These are phyloP conservation scores for Fusarium austroafricanum DNA, from an alignment of 2,329 filamentous ascomycete genomes.

Conservation along the genomic window DNA sequence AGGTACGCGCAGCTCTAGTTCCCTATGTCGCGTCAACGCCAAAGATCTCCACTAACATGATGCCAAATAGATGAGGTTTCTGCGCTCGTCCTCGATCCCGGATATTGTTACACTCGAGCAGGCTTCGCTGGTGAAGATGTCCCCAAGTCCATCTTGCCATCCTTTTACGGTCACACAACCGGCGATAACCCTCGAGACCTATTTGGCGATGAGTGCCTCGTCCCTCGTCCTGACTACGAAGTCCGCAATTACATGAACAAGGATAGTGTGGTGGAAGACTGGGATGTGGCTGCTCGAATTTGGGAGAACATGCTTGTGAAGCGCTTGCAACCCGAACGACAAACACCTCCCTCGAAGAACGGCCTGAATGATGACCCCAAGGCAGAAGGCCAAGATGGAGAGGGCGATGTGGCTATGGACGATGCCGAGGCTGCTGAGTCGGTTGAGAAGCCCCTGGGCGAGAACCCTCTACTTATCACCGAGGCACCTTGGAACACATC, in stretches of 20 bases:
- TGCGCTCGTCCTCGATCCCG: slow-evolving; percentile 94
- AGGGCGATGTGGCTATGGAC: slow-evolving; percentile 72
- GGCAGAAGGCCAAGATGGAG: slow-evolving; percentile 68
- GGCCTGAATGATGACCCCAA: slow-evolving; percentile 78
- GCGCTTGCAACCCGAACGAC: slow-evolving; percentile 81
- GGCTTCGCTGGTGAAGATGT: slow-evolving; percentile 98
- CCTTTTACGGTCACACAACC: slow-evolving; percentile 79
- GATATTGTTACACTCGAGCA: slow-evolving; percentile 89
- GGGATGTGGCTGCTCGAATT: slow-evolving; percentile 88
- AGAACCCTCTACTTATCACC: slow-evolving; percentile 92
- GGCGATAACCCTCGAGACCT: slow-evolving; percentile 64
- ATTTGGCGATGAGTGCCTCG: slow-evolving; percentile 92
- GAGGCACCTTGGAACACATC: slow-evolving; percentile 92
- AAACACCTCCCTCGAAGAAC: slow-evolving; percentile 77
- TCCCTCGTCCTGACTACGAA: slow-evolving; percentile 79
- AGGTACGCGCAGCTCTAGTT: slow-evolving; percentile 57
- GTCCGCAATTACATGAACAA: slow-evolving; percentile 92
- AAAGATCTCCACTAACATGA: slow-evolving; percentile 35
- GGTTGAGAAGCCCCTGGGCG: slow-evolving; percentile 83
- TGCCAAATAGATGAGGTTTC: slow-evolving; percentile 85
- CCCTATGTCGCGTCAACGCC: slow-evolving; percentile 32
- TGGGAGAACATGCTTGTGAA: slow-evolving; percentile 96
- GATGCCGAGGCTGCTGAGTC: slow-evolving; percentile 52
- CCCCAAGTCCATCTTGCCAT: slow-evolving; percentile 91
- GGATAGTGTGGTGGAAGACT: slow-evolving; percentile 94